Conservation (phyloP, 192 early-diverging fungal species). For the Geranomyces michiganensis region DNA sequence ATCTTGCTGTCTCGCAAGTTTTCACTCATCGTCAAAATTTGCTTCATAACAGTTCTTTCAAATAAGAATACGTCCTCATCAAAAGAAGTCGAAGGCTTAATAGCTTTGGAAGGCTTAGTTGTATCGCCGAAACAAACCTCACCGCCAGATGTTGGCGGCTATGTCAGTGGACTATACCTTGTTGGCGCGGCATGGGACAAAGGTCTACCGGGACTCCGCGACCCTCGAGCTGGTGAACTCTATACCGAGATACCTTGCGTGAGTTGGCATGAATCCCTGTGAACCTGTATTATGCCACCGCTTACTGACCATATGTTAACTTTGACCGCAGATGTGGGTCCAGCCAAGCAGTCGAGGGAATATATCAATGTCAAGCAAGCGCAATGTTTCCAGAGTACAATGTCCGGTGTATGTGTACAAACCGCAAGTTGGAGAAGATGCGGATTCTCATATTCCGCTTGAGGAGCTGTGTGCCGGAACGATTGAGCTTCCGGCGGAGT, state of each 20-base stretch:
- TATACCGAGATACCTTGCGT: slow-evolving; percentile 11
- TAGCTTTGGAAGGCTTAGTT: slow-evolving; percentile 18
- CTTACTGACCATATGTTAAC: background rate
- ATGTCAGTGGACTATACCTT: slow-evolving; percentile 17
- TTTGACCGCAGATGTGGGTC: background rate
- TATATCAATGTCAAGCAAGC: background rate
- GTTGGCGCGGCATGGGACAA: slow-evolving; percentile 34
- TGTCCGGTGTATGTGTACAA: slow-evolving; percentile 10
- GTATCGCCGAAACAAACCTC: slow-evolving; percentile 28
- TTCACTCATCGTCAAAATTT: background rate
- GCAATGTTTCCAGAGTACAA: background rate
- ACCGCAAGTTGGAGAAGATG: background rate
- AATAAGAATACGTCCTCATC: background rate
- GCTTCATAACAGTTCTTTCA: background rate
- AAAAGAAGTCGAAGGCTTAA: background rate
- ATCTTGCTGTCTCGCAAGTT: background rate
- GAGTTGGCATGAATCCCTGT: background rate
- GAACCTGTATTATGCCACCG: background rate
- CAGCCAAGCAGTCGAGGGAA: background rate
- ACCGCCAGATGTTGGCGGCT: slow-evolving; percentile 28
- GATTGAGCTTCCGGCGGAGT: slow-evolving; percentile 5
- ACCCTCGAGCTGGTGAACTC: slow-evolving; percentile 5
- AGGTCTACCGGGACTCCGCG: slow-evolving; percentile 13
- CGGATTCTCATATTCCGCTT: background rate
- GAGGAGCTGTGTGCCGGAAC: background rate